These are phyloP conservation scores for Capsella bursapastoris DNA, from an alignment of 345 rosid genomes.

Conservation along the genomic window DNA sequence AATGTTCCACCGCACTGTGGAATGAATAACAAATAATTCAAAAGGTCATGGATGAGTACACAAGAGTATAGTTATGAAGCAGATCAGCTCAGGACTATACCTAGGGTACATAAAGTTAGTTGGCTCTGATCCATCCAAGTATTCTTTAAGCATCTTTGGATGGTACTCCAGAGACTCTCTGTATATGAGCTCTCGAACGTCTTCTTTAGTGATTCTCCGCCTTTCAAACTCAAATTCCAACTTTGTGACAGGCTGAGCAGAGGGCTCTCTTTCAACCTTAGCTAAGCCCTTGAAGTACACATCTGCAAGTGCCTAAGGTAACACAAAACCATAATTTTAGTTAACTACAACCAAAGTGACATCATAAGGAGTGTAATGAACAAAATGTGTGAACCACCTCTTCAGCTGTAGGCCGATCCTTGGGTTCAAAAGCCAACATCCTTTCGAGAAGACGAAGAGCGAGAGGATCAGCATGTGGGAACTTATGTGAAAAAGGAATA, in stretches of 20 bases:
- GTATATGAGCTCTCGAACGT: conserved; percentile 89
- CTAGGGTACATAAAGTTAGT: conserved; percentile 96
- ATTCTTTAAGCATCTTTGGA: conserved; percentile 92
- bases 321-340: conserved; percentile 21
- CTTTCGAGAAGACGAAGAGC: conserved; percentile 86
- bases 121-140: conserved; percentile 89
- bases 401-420: conserved; percentile 89
- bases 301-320: conserved; percentile 87
- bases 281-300: conserved; percentile 91
- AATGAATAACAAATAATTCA: conserved; percentile 1
- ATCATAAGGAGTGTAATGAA: neutral
- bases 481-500: conserved; percentile 79
- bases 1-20: conserved; percentile 96
- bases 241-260: conserved; percentile 94
- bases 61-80: conserved; percentile 5
- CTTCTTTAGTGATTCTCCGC: conserved; percentile 93
- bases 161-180: conserved; percentile 93
- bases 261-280: conserved; percentile 94
- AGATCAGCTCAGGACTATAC: conserved; percentile 45
- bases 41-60: conserved; percentile 15
- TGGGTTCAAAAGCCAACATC: conserved; percentile 96
- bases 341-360: neutral
- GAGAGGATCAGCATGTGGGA: conserved; percentile 90
- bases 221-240: conserved; percentile 98
- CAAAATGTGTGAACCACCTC: conserved; percentile 56